Evolutionary conservation across 2,329 filamentous ascomycete species (phyloP).

Genomic region (Trichoderma afroharzianum): DNA sequence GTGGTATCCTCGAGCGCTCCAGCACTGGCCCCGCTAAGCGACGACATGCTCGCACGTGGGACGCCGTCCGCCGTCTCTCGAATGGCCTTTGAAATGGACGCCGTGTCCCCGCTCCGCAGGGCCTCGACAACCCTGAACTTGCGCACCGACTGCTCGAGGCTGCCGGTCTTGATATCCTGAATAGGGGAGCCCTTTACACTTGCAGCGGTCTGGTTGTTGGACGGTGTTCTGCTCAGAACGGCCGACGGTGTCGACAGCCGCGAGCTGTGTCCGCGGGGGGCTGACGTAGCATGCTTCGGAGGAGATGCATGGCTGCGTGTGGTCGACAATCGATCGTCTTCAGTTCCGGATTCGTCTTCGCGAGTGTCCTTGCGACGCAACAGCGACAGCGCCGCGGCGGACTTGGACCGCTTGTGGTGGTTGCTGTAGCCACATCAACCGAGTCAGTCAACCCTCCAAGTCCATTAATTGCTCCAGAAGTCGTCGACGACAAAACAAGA

Average conservation of each 20-base stretch:
- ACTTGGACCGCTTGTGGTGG: slow-evolving; percentile 53
- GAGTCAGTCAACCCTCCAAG: not conserved
- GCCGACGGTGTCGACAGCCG: slow-evolving; percentile 44
- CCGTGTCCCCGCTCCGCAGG: slow-evolving; percentile 83
- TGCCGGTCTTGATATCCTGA: slow-evolving; percentile 45
- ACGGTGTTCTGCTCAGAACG: slow-evolving; percentile 40
- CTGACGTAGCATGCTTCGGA: slow-evolving; percentile 32
- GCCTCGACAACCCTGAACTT: slow-evolving; percentile 95
- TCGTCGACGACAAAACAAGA: not conserved
- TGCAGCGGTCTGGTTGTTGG: slow-evolving; percentile 26
- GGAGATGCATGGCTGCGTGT: slow-evolving; percentile 30
- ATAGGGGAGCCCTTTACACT: slow-evolving; percentile 24
- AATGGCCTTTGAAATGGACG: slow-evolving; percentile 82
- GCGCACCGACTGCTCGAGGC: slow-evolving; percentile 87
- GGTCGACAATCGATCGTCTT: slow-evolving; percentile 44
- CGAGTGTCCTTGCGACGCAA: slow-evolving; percentile 50
- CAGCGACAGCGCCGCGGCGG: slow-evolving; percentile 49
- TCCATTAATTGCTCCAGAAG: not conserved
- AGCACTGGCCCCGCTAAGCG: slow-evolving; percentile 42
- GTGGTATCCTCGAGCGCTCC: slow-evolving; percentile 73
- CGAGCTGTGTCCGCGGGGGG: slow-evolving; percentile 41
- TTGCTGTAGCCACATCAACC: slow-evolving; percentile 9
- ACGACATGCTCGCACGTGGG: slow-evolving; percentile 55
- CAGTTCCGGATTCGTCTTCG: slow-evolving; percentile 51
- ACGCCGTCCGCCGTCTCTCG: slow-evolving; percentile 58